Evolutionary conservation across 2,329 filamentous ascomycete genomes (phyloP).

Genomic region (Ophiostoma australiae): DNA sequence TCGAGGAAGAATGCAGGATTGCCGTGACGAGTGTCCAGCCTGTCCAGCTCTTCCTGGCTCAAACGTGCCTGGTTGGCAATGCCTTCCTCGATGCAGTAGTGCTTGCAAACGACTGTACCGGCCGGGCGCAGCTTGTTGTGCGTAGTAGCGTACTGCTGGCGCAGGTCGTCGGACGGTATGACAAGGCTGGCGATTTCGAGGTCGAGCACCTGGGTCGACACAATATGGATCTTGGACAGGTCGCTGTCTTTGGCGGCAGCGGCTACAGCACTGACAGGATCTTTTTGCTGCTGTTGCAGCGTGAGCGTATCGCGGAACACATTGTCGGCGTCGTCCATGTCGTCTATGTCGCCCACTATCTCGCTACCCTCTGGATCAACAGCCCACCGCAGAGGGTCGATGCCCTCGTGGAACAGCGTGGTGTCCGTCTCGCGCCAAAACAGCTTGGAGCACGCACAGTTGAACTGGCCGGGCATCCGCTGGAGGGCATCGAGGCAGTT

Average conservation of each 20-base stretch:
- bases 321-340: slow-evolving; percentile 36
- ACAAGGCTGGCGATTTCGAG: slow-evolving; percentile 57
- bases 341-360: slow-evolving; percentile 34
- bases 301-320: slow-evolving; percentile 44
- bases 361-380: slow-evolving; percentile 31
- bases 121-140: slow-evolving; percentile 37
- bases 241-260: slow-evolving; percentile 28
- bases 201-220: slow-evolving; percentile 47
- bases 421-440: slow-evolving; percentile 45
- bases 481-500: slow-evolving; percentile 48
- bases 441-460: slow-evolving; percentile 65
- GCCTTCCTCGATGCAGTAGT: slow-evolving; percentile 45
- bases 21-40: slow-evolving; percentile 10
- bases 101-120: slow-evolving; percentile 44
- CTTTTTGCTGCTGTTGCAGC: slow-evolving; percentile 37
- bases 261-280: slow-evolving; percentile 32
- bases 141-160: slow-evolving; percentile 40
- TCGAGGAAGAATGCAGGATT: slow-evolving; percentile 61
- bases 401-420: slow-evolving; percentile 29
- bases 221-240: slow-evolving; percentile 37
- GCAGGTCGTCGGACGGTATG: slow-evolving; percentile 39
- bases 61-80: slow-evolving; percentile 41
- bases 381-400: slow-evolving; percentile 30
- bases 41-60: slow-evolving; percentile 32
- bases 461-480: slow-evolving; percentile 71